Evolutionary conservation across 176 grass and related monocot species (phyloP).

Genomic region (Oryza punctata): DNA sequence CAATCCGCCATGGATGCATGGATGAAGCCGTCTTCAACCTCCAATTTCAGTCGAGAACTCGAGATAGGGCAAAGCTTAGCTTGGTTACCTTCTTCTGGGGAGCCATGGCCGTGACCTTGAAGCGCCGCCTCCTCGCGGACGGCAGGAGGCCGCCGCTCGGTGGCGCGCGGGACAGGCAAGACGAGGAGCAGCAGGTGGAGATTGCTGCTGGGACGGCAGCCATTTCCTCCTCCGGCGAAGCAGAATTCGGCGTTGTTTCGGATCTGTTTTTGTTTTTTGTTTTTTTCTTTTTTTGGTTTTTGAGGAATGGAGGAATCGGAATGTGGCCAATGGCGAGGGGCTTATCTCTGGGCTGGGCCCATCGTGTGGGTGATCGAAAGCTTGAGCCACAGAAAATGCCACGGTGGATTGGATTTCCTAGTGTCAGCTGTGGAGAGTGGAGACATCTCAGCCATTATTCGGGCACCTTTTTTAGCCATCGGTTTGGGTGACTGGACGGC

Average conservation of each 20-base stretch:
- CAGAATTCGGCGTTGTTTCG: not conserved
- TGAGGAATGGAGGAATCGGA: conserved; percentile 16
- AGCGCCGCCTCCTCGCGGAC: conserved; percentile 35
- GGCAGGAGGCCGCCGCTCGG: conserved; percentile 10
- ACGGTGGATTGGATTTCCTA: not conserved
- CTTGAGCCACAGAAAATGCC: conserved; percentile 31
- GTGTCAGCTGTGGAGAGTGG: not conserved
- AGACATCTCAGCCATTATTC: not conserved
- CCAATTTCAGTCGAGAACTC: not conserved
- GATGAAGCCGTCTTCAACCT: not conserved
- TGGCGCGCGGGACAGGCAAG: conserved; percentile 27
- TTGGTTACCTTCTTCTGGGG: conserved; percentile 63
- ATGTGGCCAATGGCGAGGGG: conserved; percentile 25
- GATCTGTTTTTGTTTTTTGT: not conserved
- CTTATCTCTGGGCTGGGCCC: conserved; percentile 48
- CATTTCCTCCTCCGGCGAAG: conserved; percentile 27
- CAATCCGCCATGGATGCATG: not conserved
- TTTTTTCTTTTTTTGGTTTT: not conserved
- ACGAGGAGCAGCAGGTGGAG: conserved; percentile 43
- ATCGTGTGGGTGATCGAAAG: conserved; percentile 13
- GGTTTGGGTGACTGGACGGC: not conserved
- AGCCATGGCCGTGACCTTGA: conserved; percentile 83
- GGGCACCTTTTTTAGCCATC: no score
- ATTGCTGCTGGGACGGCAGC: conserved; percentile 41
- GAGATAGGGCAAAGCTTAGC: not conserved